Evolutionary conservation across 129 eudicot species (phyloP).

Genomic region (Artemisia tridentata): DNA sequence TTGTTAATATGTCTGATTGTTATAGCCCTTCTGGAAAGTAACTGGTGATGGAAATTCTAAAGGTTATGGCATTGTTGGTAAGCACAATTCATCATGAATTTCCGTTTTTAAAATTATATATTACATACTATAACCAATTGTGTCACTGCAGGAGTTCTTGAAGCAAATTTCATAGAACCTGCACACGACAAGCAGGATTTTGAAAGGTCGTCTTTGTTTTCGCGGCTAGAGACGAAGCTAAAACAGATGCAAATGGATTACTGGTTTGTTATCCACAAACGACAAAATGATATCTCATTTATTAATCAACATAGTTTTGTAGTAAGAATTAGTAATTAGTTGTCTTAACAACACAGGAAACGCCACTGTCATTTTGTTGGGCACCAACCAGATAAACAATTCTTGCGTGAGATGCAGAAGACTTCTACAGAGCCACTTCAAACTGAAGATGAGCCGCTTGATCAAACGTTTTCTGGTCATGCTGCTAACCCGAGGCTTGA

Average conservation of each 20-base stretch:
- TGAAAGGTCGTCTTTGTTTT: constrained; percentile 74
- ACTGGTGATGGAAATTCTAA: constrained; percentile 69
- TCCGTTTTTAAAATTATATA: not conserved
- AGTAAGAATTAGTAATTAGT: not conserved
- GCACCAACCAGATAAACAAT: constrained; percentile 38
- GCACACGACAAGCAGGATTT: constrained; percentile 99
- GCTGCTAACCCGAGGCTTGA: constrained; percentile 32
- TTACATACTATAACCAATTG: not conserved
- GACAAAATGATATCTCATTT: not conserved
- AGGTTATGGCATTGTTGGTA: constrained; percentile 91
- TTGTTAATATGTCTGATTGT: constrained; percentile 14
- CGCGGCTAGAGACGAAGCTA: constrained; percentile 68
- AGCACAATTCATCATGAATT: constrained; percentile 19
- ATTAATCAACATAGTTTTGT: not conserved
- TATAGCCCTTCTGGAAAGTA: constrained; percentile 96
- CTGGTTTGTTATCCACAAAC: constrained; percentile 48
- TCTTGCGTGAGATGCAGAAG: constrained; percentile 35
- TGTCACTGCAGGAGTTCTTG: constrained; percentile 72
- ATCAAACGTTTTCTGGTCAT: constrained; percentile 25
- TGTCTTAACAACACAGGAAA: constrained; percentile 51
- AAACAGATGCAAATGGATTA: constrained; percentile 85
- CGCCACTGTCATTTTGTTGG: constrained; percentile 69
- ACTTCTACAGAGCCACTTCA: constrained; percentile 16
- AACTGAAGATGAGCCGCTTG: constrained; percentile 25
- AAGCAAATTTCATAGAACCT: constrained; percentile 96